Percentiles rank a stretch among this genome's conserved stretches.
Evolutionary conservation across 768 basidiomycete species (phyloP).

Genomic region (Tricholoma saponaceum): DNA sequence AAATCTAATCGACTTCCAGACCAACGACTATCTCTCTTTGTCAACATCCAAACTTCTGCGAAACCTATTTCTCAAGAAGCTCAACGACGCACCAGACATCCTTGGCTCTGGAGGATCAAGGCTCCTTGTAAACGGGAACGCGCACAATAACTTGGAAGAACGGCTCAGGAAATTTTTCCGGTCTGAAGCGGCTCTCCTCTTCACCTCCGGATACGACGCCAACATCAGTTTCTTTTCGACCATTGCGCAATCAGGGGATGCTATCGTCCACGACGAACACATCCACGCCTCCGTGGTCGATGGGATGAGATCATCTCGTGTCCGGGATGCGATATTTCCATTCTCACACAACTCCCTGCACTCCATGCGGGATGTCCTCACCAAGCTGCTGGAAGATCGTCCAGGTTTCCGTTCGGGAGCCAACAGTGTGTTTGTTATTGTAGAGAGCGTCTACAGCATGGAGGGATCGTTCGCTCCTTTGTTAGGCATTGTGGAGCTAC

Average conservation of each 20-base stretch:
- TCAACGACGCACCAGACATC: constrained; percentile 18
- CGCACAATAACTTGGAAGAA: constrained; percentile 36
- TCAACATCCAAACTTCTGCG: constrained; percentile 30
- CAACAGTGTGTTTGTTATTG: constrained; percentile 39
- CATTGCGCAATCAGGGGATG: constrained; percentile 41
- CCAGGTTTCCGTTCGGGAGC: constrained; percentile 19
- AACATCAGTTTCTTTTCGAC: constrained; percentile 45
- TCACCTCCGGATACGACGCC: constrained; percentile 52
- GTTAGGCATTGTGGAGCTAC: constrained; percentile 31
- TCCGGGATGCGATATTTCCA: constrained; percentile 17
- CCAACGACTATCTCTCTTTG: constrained; percentile 51
- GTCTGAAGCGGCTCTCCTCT: constrained; percentile 40
- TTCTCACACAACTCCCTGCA: constrained; percentile 46
- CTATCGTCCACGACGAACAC: constrained; percentile 48
- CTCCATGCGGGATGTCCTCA: constrained; percentile 27
- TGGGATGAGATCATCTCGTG: constrained; percentile 40
- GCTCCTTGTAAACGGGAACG: constrained; percentile 19
- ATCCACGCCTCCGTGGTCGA: constrained; percentile 51
- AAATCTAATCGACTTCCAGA: constrained; percentile 29
- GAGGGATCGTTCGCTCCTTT: constrained; percentile 54
- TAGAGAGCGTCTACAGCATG: constrained; percentile 60
- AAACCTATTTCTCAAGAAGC: constrained; percentile 24
- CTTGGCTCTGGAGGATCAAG: constrained; percentile 50
- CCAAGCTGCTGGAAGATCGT: constrained; percentile 19
- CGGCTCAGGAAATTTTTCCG: constrained; percentile 34